Percentiles rank a stretch among this genome's conserved stretches.
Evolutionary conservation across 331 rosid species (phyloP).

Genomic region (Malus hybrid): DNA sequence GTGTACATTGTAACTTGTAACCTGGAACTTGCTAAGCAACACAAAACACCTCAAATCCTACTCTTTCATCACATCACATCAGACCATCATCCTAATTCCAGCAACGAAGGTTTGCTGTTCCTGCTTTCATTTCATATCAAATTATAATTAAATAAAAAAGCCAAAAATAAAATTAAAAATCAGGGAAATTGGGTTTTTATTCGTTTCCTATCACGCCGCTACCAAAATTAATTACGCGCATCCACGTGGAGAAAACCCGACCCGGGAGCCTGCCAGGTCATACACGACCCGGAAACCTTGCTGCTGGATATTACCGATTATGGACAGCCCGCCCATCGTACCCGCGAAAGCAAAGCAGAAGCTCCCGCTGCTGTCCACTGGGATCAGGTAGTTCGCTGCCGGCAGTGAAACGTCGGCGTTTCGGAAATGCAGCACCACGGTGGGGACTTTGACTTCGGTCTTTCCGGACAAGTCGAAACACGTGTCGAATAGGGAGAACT

Average conservation of each 20-base stretch:
- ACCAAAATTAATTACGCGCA: conserved; percentile 33
- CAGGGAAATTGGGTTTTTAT: not conserved
- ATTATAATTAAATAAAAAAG: not conserved
- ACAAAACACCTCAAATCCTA: not conserved
- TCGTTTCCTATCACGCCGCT: not conserved
- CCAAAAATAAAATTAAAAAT: not conserved
- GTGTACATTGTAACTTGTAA: not conserved
- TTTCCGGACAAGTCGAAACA: conserved; percentile 60
- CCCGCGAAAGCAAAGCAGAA: conserved; percentile 88
- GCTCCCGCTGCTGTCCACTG: conserved; percentile 42
- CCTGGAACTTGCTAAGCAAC: not conserved
- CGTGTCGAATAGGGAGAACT: conserved; percentile 62
- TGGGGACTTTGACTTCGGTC: conserved; percentile 67
- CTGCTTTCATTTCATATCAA: not conserved
- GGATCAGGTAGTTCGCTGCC: conserved; percentile 60
- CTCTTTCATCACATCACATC: not conserved
- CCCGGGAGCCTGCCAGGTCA: conserved; percentile 64
- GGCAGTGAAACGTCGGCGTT: conserved; percentile 62
- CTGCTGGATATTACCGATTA: conserved; percentile 83
- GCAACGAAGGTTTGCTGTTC: not conserved
- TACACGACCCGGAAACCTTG: conserved; percentile 76
- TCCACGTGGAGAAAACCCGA: conserved; percentile 74
- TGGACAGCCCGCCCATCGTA: conserved; percentile 57
- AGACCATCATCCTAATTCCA: not conserved
- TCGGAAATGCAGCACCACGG: conserved; percentile 74